A percentile compares a stretch with the other conserved stretches of the same genome.
phyloP scores from a whole-genome alignment of 306 rosid genomes.

The Glycyrrhiza uralensis region DNA sequence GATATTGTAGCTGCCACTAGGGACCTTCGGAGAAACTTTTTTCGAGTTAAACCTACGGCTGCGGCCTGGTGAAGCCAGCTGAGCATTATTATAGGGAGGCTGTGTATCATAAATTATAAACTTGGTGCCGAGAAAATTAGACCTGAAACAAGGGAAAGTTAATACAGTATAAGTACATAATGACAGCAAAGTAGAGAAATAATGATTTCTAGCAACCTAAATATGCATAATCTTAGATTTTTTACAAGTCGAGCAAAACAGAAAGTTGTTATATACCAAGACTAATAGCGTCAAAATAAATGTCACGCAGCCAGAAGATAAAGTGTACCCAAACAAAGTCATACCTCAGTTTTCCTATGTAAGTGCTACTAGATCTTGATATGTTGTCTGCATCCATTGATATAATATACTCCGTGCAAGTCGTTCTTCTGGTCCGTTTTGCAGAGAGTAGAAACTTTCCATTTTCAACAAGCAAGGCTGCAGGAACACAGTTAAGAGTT shows the following conservation, averaged over 20 bases:
- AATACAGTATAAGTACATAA: not conserved
- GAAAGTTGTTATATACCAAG: not conserved
- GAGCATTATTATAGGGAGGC: slow-evolving; percentile 73
- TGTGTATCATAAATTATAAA: slow-evolving; percentile 91
- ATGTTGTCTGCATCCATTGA: slow-evolving; percentile 89
- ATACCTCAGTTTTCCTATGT: slow-evolving; percentile 92
- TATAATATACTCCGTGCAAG: slow-evolving; percentile 90
- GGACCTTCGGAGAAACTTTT: slow-evolving; percentile 96
- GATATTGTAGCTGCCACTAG: slow-evolving; percentile 82
- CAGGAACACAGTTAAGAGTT: slow-evolving; percentile 27
- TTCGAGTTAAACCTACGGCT: slow-evolving; percentile 82
- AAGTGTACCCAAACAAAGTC: not conserved
- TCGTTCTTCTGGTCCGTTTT: slow-evolving; percentile 82
- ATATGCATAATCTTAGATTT: not conserved
- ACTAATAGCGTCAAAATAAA: not conserved
- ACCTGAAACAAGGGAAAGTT: slow-evolving; percentile 45
- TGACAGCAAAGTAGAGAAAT: not conserved
- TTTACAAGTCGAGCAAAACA: not conserved
- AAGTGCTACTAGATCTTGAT: slow-evolving; percentile 83
- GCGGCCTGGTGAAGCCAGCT: slow-evolving; percentile 69
- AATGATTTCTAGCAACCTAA: not conserved
- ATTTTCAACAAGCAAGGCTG: slow-evolving; percentile 93
- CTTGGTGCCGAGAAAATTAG: slow-evolving; percentile 96
- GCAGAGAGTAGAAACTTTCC: slow-evolving; percentile 98
- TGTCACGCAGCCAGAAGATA: not conserved